These are phyloP conservation scores for Gastrolobium villosum DNA, from an alignment of 306 rosid species.

Conservation along the genomic window DNA sequence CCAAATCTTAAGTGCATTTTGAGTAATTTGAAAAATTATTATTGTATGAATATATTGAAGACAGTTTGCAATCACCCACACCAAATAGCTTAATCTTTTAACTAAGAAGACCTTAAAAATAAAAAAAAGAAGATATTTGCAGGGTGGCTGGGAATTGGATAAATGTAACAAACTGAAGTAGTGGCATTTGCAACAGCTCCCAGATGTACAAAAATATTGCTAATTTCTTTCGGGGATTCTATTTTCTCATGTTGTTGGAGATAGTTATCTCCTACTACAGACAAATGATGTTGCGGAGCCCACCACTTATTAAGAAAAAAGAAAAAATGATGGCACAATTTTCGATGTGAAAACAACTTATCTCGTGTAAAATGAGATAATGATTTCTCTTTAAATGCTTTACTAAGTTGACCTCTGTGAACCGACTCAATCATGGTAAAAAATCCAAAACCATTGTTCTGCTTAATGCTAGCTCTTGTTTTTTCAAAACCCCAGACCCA, in stretches of 20 bases:
- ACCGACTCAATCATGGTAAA: neutral
- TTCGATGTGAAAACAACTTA: no score
- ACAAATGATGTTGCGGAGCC: no score
- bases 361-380: no score
- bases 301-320: no score
- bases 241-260: no score
- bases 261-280: no score
- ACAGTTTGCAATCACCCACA: neutral
- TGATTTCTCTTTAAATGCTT: no score
- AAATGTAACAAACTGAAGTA: conserved; percentile 24
- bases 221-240: no score
- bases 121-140: neutral
- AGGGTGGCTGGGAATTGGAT: neutral
- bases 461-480: neutral
- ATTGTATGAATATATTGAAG: neutral
- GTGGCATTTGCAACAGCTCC: neutral
- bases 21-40: neutral
- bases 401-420: neutral
- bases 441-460: neutral
- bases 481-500: neutral
- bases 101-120: neutral
- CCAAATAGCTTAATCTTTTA: neutral
- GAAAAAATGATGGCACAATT: no score
- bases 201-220: neutral
- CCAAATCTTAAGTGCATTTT: neutral